Percentiles rank a stretch among this genome's conserved stretches.
Conservation (phyloP, 2,329 filamentous ascomycete genomes). For the Paracamarosporium sp. region DNA sequence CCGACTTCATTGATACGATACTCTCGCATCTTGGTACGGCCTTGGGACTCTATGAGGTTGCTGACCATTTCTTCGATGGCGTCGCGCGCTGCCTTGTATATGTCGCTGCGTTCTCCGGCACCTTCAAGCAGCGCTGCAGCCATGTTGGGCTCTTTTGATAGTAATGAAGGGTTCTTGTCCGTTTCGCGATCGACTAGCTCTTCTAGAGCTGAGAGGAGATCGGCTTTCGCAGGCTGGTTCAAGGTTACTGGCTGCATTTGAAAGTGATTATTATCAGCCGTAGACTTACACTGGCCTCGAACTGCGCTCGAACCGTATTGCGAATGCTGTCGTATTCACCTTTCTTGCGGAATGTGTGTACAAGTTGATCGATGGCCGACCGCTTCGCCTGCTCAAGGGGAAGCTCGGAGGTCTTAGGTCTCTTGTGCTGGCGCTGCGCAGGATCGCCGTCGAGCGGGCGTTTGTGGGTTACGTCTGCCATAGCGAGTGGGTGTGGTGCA, state of each 20-base stretch:
- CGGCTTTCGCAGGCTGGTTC: slow-evolving; percentile 70
- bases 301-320: slow-evolving; percentile 78
- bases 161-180: slow-evolving; percentile 74
- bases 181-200: slow-evolving; percentile 76
- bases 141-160: slow-evolving; percentile 76
- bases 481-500: slow-evolving; percentile 20
- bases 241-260: slow-evolving; percentile 2
- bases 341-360: slow-evolving; percentile 86
- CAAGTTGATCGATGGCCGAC: slow-evolving; percentile 74
- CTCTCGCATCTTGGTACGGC: slow-evolving; percentile 73
- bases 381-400: slow-evolving; percentile 76
- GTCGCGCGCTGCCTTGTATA: slow-evolving; percentile 74
- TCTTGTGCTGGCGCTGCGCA: slow-evolving; percentile 54
- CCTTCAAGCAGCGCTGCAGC: slow-evolving; percentile 79
- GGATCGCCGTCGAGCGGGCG: slow-evolving; percentile 37
- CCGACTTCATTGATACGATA: slow-evolving; percentile 73
- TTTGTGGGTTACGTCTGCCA: slow-evolving; percentile 43
- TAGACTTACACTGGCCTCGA: slow-evolving; percentile 71
- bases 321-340: slow-evolving; percentile 81
- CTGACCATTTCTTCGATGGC: slow-evolving; percentile 74
- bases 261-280: background rate
- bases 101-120: slow-evolving; percentile 75
- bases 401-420: slow-evolving; percentile 76
- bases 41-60: slow-evolving; percentile 63
- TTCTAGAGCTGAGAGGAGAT: slow-evolving; percentile 71